Percentiles rank a stretch among this genome's conserved stretches.
Conservation (phyloP, 345 rosid species). For the Gossypium longicalyx region DNA sequence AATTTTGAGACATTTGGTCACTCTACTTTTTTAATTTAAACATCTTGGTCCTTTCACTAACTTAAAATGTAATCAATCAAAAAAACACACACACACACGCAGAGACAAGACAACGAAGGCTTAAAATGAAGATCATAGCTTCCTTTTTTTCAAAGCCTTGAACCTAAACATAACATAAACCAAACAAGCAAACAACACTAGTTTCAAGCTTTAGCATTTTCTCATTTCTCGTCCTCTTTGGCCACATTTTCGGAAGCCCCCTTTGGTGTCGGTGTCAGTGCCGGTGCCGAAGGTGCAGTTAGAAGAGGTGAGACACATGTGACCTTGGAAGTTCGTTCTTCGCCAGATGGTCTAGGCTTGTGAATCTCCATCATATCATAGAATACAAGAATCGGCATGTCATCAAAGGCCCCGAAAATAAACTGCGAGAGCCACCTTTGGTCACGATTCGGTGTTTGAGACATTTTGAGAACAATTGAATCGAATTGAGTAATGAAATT, state of each 20-base stretch:
- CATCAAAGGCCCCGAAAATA: slow-evolving; percentile 2
- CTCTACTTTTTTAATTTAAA: no score
- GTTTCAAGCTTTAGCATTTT: background rate
- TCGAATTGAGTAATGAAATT: no score
- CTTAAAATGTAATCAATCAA: no score
- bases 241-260: background rate
- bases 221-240: background rate
- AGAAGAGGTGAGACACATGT: background rate
- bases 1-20: no score
- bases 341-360: no score
- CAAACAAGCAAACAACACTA: background rate
- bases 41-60: no score
- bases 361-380: background rate
- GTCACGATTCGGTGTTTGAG: no score
- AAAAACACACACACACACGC: no score
- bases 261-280: background rate
- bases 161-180: background rate
- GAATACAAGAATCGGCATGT: background rate
- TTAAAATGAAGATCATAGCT: background rate
- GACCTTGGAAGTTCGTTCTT: background rate
- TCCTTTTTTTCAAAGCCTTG: background rate
- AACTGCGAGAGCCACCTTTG: background rate
- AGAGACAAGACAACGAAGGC: no score
- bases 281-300: no score
- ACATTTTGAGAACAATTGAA: no score